Percentiles rank a stretch among this genome's conserved stretches.
Evolutionary conservation across 2,329 filamentous ascomycete genomes (phyloP).

Genomic region (Epichloe baconii): DNA sequence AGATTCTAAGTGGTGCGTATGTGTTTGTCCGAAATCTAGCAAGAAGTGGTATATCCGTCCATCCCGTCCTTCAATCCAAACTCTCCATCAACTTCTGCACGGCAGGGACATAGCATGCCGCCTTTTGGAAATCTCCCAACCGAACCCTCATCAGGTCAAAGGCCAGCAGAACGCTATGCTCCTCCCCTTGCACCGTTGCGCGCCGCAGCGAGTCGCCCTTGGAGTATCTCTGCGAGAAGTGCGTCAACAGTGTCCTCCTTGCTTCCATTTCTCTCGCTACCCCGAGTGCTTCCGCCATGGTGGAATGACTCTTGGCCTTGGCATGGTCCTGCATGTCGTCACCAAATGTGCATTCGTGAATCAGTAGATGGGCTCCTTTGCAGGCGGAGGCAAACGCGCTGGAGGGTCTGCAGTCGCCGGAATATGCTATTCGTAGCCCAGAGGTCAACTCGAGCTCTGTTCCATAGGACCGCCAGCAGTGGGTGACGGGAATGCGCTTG

Average conservation of each 20-base stretch:
- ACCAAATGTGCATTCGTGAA: conserved; percentile 95
- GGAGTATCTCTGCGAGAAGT: conserved; percentile 90
- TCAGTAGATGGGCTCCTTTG: conserved; percentile 61
- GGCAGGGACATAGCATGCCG: conserved; percentile 49
- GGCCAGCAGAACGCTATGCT: conserved; percentile 47
- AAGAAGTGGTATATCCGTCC: background rate
- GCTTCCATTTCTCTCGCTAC: conserved; percentile 71
- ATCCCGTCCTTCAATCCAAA: conserved; percentile 6
- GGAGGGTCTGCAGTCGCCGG: conserved; percentile 82
- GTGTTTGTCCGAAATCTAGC: background rate
- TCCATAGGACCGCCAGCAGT: conserved; percentile 70
- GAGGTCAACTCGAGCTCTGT: conserved; percentile 65
- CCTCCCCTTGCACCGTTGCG: conserved; percentile 20
- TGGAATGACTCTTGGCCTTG: conserved; percentile 77
- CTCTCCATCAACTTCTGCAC: conserved; percentile 38
- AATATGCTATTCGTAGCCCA: conserved; percentile 81
- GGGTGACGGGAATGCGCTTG: conserved; percentile 53
- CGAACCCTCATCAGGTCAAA: conserved; percentile 70
- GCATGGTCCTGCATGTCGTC: conserved; percentile 72
- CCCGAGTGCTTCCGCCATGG: conserved; percentile 70
- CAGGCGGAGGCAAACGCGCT: conserved; percentile 57
- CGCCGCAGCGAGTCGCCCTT: conserved; percentile 33
- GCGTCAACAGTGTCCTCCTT: conserved; percentile 69
- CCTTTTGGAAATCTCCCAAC: conserved; percentile 55
- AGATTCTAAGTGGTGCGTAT: background rate